A percentile compares a stretch with the other conserved stretches of the same genome.
These are phyloP conservation scores for Debaryomycetaceae sp. DNA, from an alignment of 1,139 yeast genomes.

Conservation along the genomic window DNA sequence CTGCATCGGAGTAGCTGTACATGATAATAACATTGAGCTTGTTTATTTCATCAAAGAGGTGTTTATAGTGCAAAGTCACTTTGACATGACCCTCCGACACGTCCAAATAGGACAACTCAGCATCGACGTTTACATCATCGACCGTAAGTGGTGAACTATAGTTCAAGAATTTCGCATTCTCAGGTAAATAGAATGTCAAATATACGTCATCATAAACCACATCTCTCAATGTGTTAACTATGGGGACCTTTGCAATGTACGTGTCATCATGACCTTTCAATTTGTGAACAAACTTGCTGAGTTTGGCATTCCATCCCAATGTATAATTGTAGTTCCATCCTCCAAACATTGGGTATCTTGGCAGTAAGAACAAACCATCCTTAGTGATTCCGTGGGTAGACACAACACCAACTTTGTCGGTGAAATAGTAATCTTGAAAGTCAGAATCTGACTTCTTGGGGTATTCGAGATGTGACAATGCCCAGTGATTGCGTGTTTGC, in stretches of 20 bases:
- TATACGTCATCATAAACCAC: conserved; percentile 62
- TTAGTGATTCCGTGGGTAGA: conserved; percentile 64
- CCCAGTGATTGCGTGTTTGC: conserved; percentile 41
- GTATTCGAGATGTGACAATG: conserved; percentile 55
- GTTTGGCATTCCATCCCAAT: conserved; percentile 77
- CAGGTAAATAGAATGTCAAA: conserved; percentile 76
- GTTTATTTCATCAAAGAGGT: conserved; percentile 69
- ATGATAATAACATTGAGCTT: conserved; percentile 55
- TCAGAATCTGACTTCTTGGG: conserved; percentile 42
- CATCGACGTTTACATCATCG: conserved; percentile 29
- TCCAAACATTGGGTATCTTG: conserved; percentile 92
- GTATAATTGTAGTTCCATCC: conserved; percentile 97
- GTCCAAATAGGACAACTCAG: conserved; percentile 71
- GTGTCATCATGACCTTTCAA: conserved; percentile 41
- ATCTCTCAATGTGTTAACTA: conserved; percentile 71
- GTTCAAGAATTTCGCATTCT: conserved; percentile 68
- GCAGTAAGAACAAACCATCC: conserved; percentile 59
- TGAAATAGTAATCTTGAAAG: conserved; percentile 65
- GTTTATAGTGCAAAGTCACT: conserved; percentile 57
- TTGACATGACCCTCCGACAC: conserved; percentile 76
- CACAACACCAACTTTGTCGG: conserved; percentile 94
- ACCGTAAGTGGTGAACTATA: conserved; percentile 57
- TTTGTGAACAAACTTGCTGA: conserved; percentile 51
- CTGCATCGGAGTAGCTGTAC: conserved; percentile 57
- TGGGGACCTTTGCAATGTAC: conserved; percentile 65